A percentile compares a stretch with the other conserved stretches of the same genome.
These are phyloP conservation scores for Amanita brunnescens DNA, from an alignment of 768 basidiomycete species.

Conservation along the genomic window DNA sequence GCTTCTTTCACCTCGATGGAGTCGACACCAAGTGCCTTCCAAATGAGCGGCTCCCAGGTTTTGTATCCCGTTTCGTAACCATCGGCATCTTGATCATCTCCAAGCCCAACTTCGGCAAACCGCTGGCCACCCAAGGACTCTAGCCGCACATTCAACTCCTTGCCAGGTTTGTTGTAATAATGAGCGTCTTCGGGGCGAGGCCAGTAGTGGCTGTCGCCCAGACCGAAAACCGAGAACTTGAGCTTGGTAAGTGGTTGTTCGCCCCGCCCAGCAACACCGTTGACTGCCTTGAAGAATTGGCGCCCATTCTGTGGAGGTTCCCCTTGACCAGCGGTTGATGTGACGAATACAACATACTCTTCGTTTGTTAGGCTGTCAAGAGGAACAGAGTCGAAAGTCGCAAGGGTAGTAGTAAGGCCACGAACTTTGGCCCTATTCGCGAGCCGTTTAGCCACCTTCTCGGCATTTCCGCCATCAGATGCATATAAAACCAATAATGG, in stretches of 20 bases:
- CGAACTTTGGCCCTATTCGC: constrained; percentile 75
- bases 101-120: constrained; percentile 70
- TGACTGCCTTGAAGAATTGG: constrained; percentile 78
- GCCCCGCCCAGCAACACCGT: constrained; percentile 50
- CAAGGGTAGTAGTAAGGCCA: constrained; percentile 67
- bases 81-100: constrained; percentile 96
- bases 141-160: constrained; percentile 79
- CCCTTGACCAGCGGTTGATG: constrained; percentile 93
- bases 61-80: constrained; percentile 96
- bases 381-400: constrained; percentile 74
- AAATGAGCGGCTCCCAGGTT: constrained; percentile 85
- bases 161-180: constrained; percentile 95
- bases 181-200: constrained; percentile 93
- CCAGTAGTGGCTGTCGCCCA: constrained; percentile 99
- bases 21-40: constrained; percentile 94
- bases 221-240: constrained; percentile 79
- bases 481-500: constrained; percentile 88
- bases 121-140: constrained; percentile 74
- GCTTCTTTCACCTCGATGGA: constrained; percentile 79
- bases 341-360: constrained; percentile 75
- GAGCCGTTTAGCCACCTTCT: constrained; percentile 90
- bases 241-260: constrained; percentile 55
- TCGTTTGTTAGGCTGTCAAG: constrained; percentile 70
- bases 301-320: constrained; percentile 97
- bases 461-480: constrained; percentile 91